These are phyloP conservation scores for Blakeslea trispora DNA, from an alignment of 371 early-diverging fungal genomes.

Conservation along the genomic window DNA sequence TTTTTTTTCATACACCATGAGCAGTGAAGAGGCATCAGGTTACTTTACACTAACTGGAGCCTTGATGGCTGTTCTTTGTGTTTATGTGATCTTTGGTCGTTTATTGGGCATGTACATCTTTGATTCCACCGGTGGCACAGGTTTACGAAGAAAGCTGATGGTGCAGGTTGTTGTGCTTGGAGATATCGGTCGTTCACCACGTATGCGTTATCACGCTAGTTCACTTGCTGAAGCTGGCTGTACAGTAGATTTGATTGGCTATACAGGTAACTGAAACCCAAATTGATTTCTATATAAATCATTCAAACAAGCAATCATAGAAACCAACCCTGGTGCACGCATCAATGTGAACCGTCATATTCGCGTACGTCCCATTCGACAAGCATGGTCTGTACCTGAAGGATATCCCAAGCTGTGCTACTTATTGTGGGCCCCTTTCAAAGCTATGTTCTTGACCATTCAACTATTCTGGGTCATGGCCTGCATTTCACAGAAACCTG, in stretches of 20 bases:
- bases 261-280: conserved; percentile 51
- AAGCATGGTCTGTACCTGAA: conserved; percentile 57
- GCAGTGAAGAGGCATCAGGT: neutral
- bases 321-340: conserved; percentile 41
- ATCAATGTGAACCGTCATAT: conserved; percentile 44
- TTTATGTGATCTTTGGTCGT: conserved; percentile 40
- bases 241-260: conserved; percentile 84
- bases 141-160: conserved; percentile 30
- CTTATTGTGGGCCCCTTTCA: conserved; percentile 67
- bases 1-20: neutral
- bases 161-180: conserved; percentile 84
- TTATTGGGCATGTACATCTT: conserved; percentile 40
- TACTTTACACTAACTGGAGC: conserved; percentile 32
- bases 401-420: conserved; percentile 55
- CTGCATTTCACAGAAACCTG: conserved; percentile 51
- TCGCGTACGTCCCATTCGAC: conserved; percentile 42
- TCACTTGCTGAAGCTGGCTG: conserved; percentile 75
- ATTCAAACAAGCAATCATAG: conserved; percentile 16
- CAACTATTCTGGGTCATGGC: conserved; percentile 52
- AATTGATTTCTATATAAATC: neutral
- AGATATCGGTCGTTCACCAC: conserved; percentile 92
- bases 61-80: conserved; percentile 40
- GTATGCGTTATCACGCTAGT: conserved; percentile 93
- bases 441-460: conserved; percentile 50
- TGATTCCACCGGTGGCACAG: conserved; percentile 23